Base-by-base conservation (phyloP, 441 rosid genomes). In the Breynia disticha region DNA sequence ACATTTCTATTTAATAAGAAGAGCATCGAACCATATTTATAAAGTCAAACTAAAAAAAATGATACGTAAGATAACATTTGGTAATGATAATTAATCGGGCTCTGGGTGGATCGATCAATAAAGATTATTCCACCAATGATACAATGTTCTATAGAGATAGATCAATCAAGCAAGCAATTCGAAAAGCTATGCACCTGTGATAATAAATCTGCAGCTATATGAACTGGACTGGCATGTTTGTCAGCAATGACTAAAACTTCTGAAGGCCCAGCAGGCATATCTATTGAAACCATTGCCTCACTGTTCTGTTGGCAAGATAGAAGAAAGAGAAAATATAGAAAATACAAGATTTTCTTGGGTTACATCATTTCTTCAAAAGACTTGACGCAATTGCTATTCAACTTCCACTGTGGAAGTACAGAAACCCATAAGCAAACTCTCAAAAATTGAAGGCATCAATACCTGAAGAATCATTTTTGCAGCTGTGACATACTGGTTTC, bases 211-310 rank as follows among this genome's bases (percentile, higher is more conserved):
- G 90, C 82, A 66, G 98, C 95, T 73, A 88, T 77, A 74, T 91
- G 84, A 54, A 79, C 82, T 46, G 98, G 97, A 66, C 55, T 82
- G 37, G 95, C 82, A 77, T 72, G 63, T 60, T 69, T 73, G 55
- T 91, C 97, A 35, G 91, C 98, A 71, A 88, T 84, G 46, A 88
- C 97, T 56, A 88, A 56, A 57, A 86, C 97, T 73, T 91, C 95
- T 3, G 95, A 91, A 78, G 97, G 97, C 49, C 95, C 95, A 52
- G 95, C 98, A 45, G 95, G 97, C 98, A 91, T 91, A 79, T 91
- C 98, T 69, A 91, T 91, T 2, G 97, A 84, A 65, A 88, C 72
- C 97, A 91, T 86, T 67, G 97, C 98, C 72, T 88, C 97, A 54
- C 95, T 91, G 67, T 88, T 91, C 97, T 91, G 87, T 55, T 49